Conservation (phyloP, 2,329 filamentous ascomycete genomes). For the Penicillium sp. region DNA sequence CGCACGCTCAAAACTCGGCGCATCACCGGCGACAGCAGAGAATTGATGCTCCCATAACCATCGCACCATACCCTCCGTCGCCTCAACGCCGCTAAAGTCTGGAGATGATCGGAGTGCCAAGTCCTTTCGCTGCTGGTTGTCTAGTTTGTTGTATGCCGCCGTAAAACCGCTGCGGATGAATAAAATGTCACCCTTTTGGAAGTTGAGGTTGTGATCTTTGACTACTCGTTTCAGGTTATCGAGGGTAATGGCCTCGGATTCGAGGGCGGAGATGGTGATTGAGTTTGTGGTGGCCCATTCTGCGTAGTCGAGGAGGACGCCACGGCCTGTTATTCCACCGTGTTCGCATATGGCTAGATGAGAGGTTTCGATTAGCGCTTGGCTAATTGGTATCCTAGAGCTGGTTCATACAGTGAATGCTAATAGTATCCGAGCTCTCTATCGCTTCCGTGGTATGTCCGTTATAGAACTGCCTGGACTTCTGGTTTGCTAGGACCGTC, state of each 20-base stretch:
- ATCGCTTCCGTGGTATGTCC: slow-evolving; percentile 19
- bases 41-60: slow-evolving; percentile 34
- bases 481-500: slow-evolving; percentile 13
- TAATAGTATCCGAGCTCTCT: slow-evolving; percentile 16
- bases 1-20: slow-evolving; percentile 27
- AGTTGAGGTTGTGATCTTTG: slow-evolving; percentile 12
- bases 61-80: slow-evolving; percentile 25
- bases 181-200: slow-evolving; percentile 17
- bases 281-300: slow-evolving; percentile 17
- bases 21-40: slow-evolving; percentile 29
- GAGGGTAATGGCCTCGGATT: slow-evolving; percentile 15
- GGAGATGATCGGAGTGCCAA: slow-evolving; percentile 15
- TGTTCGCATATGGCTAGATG: slow-evolving; percentile 15
- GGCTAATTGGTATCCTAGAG: background rate
- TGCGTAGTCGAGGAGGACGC: slow-evolving; percentile 17
- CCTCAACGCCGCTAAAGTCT: slow-evolving; percentile 28
- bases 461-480: slow-evolving; percentile 18
- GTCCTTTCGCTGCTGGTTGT: slow-evolving; percentile 11
- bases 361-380: background rate
- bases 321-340: slow-evolving; percentile 20
- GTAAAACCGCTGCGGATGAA: slow-evolving; percentile 20
- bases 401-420: slow-evolving; percentile 13
- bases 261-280: slow-evolving; percentile 13
- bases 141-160: slow-evolving; percentile 14
- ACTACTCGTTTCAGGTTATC: slow-evolving; percentile 12